phyloP scores from a whole-genome alignment of 768 basidiomycete species.

The Mycena floridula region DNA sequence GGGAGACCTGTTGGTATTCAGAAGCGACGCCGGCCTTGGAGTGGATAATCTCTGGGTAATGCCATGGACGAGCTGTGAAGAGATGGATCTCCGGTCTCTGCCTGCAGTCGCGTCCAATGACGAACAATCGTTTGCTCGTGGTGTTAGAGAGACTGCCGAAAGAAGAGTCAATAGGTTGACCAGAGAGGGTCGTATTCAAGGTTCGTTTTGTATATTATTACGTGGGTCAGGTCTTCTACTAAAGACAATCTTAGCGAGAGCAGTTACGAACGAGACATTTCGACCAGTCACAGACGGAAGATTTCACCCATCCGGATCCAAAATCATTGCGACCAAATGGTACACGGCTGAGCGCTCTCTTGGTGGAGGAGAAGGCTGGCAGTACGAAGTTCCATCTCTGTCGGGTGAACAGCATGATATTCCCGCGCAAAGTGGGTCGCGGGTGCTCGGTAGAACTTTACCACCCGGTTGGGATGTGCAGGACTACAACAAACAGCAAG shows the following conservation, averaged over 20 bases:
- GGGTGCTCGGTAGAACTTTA: constrained; percentile 48
- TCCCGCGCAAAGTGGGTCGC: constrained; percentile 39
- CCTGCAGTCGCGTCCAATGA: constrained; percentile 7
- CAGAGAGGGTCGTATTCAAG: constrained; percentile 5
- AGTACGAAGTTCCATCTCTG: constrained; percentile 48
- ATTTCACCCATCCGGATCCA: constrained; percentile 61
- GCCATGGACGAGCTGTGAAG: constrained; percentile 60
- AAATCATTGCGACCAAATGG: constrained; percentile 73
- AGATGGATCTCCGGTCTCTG: constrained; percentile 40
- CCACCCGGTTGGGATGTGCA: constrained; percentile 57
- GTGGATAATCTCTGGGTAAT: constrained; percentile 73
- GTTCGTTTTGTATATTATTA: constrained; percentile 1
- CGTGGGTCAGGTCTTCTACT: background rate
- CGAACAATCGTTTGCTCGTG: constrained; percentile 29
- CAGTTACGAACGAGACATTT: constrained; percentile 69
- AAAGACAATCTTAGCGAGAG: background rate
- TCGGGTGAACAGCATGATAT: constrained; percentile 23
- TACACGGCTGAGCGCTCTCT: constrained; percentile 60
- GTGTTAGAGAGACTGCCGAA: constrained; percentile 43
- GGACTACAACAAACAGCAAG: constrained; percentile 62
- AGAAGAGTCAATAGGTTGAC: constrained; percentile 15
- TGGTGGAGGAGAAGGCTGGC: constrained; percentile 72
- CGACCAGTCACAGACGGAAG: constrained; percentile 65
- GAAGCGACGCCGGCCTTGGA: constrained; percentile 67
- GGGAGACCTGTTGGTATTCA: constrained; percentile 59